phyloP scores from a whole-genome alignment of 345 rosid species.

The Euphorbia lathyris region DNA sequence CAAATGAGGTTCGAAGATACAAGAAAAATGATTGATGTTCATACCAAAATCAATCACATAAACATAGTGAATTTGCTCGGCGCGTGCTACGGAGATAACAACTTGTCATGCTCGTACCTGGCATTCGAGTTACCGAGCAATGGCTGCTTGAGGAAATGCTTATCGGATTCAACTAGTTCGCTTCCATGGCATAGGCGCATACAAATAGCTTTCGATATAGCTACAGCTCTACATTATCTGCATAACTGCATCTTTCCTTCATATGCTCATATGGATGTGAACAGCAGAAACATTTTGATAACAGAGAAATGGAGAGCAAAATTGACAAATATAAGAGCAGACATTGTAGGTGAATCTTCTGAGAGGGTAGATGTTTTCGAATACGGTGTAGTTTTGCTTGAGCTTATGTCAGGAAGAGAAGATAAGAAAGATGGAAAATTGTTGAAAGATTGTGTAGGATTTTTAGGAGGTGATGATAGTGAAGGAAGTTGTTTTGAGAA shows the following conservation, averaged over 20 bases:
- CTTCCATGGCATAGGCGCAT: conserved; percentile 38
- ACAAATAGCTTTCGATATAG: conserved; percentile 50
- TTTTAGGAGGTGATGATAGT: conserved; percentile 33
- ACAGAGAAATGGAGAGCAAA: conserved; percentile 51
- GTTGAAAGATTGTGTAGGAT: conserved; percentile 40
- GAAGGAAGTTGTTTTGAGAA: conserved; percentile 58
- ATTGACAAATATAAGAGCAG: conserved; percentile 33
- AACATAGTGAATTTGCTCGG: conserved; percentile 49
- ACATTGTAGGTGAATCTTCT: conserved; percentile 20
- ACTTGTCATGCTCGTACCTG: conserved; percentile 36
- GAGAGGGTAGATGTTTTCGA: conserved; percentile 46
- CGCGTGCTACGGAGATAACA: conserved; percentile 41
- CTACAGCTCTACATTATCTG: conserved; percentile 45
- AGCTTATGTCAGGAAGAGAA: conserved; percentile 45
- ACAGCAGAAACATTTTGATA: conserved; percentile 39
- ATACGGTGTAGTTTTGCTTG: conserved; percentile 53
- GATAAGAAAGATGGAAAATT: conserved; percentile 18
- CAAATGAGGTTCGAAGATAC: conserved; percentile 43
- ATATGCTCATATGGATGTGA: conserved; percentile 38
- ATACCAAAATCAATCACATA: conserved; percentile 53
- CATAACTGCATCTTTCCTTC: conserved; percentile 52
- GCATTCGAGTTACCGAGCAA: conserved; percentile 42
- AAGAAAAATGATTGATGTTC: conserved; percentile 38
- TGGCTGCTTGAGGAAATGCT: conserved; percentile 47
- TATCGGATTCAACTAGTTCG: conserved; percentile 23